phyloP scores from a whole-genome alignment of 805 yeast species.

The Helenozyma rhizophorensis region DNA sequence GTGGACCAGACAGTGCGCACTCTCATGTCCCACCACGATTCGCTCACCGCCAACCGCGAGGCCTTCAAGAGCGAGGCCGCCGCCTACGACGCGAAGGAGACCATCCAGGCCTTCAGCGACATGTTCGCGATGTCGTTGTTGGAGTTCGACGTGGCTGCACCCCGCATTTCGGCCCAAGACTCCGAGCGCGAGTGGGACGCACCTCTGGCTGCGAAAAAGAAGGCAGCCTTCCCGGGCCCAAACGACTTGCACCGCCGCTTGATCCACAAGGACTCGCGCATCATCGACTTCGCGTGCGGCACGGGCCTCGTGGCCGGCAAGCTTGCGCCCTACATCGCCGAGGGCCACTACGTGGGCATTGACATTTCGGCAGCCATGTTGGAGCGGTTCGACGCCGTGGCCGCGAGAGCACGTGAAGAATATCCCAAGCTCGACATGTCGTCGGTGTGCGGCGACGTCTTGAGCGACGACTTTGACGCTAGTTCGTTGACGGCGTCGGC shows the following conservation, averaged over 20 bases:
- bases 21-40: slow-evolving; percentile 17
- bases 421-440: slow-evolving; percentile 10
- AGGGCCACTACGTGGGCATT: slow-evolving; percentile 27
- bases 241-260: slow-evolving; percentile 9
- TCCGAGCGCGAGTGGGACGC: slow-evolving; percentile 1
- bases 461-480: slow-evolving; percentile 13
- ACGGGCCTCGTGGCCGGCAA: slow-evolving; percentile 33
- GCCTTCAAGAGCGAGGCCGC: slow-evolving; percentile 15
- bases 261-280: slow-evolving; percentile 18
- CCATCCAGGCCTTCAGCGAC: slow-evolving; percentile 13
- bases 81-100: slow-evolving; percentile 19
- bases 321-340: slow-evolving; percentile 25
- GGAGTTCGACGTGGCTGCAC: slow-evolving; percentile 14
- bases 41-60: slow-evolving; percentile 21
- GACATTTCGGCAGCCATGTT: slow-evolving; percentile 31
- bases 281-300: slow-evolving; percentile 44
- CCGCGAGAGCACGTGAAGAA: neutral
- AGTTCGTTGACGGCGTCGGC: slow-evolving; percentile 14
- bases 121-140: slow-evolving; percentile 19
- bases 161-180: slow-evolving; percentile 13
- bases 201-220: too few species aligned
- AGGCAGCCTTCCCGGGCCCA: slow-evolving; percentile 2
- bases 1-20: too few species aligned
- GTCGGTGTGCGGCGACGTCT: slow-evolving; percentile 21
- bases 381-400: slow-evolving; percentile 10